Percentiles rank a stretch among this genome's conserved stretches.
Conservation (phyloP, 331 rosid species). For the Spiraea crenata region DNA sequence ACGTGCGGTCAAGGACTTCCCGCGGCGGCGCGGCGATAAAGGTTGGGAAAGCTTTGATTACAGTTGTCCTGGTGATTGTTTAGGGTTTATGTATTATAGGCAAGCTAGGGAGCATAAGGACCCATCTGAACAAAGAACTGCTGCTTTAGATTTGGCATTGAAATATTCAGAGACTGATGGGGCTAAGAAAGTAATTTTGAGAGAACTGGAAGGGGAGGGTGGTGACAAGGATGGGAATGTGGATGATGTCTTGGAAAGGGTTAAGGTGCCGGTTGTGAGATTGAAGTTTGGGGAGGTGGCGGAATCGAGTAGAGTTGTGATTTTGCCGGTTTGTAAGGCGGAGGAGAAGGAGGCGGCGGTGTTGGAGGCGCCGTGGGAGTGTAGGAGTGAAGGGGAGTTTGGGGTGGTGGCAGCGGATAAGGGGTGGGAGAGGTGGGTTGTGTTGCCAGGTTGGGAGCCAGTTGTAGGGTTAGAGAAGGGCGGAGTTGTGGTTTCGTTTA, state of each 20-base stretch:
- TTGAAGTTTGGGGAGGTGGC: conserved; percentile 81
- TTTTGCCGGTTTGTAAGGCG: conserved; percentile 67
- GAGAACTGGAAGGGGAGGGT: conserved; percentile 40
- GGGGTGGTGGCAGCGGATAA: conserved; percentile 78
- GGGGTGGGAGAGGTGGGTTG: conserved; percentile 88
- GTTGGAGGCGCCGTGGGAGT: conserved; percentile 63
- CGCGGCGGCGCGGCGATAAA: conserved; percentile 58
- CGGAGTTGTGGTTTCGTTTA: conserved; percentile 61
- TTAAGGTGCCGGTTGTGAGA: conserved; percentile 78
- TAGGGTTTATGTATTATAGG: conserved; percentile 65
- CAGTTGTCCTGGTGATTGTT: conserved; percentile 63
- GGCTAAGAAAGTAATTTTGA: conserved; percentile 35
- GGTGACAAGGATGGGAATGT: conserved; percentile 5
- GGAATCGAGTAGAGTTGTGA: conserved; percentile 56
- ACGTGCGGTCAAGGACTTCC: conserved; percentile 73
- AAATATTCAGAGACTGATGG: conserved; percentile 44
- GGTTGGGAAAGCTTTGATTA: conserved; percentile 72
- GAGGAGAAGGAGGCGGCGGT: conserved; percentile 47
- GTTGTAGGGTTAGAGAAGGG: conserved; percentile 47
- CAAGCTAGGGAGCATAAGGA: conserved; percentile 56
- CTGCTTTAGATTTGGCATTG: conserved; percentile 56
- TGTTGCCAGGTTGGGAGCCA: conserved; percentile 73
- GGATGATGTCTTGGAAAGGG: neutral
- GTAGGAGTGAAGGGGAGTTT: conserved; percentile 55
- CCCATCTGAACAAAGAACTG: conserved; percentile 43